Evolutionary conservation across 352 stramenopile genomes (phyloP).

Genomic region (Phytophthora aleatoria): DNA sequence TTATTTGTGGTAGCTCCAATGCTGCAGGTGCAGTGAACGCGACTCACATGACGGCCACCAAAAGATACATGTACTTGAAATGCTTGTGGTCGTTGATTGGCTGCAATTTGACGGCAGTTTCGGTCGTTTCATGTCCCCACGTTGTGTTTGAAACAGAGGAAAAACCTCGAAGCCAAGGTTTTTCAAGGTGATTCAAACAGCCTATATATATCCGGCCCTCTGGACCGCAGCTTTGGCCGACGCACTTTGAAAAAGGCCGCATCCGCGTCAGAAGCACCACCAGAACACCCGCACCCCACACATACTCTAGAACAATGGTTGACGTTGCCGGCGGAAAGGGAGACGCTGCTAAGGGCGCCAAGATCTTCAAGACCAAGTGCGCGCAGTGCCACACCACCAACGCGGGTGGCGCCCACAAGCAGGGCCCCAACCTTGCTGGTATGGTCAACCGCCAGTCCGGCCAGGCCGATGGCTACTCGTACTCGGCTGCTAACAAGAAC

Average conservation of each 20-base stretch:
- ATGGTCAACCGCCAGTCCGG: constrained; percentile 97
- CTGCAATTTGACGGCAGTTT: constrained; percentile 8
- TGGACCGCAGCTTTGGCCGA: constrained; percentile 8
- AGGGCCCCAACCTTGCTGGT: constrained; percentile 98
- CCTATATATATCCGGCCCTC: neutral
- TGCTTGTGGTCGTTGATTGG: constrained; percentile 12
- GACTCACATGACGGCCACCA: neutral
- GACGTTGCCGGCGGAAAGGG: constrained; percentile 57
- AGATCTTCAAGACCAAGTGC: constrained; percentile 98
- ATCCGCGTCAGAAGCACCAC: constrained; percentile 33
- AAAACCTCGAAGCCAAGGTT: constrained; percentile 10
- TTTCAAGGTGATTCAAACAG: constrained; percentile 8
- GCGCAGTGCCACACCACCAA: constrained; percentile 94
- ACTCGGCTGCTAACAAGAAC: constrained; percentile 99
- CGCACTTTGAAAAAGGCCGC: constrained; percentile 57
- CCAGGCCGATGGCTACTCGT: constrained; percentile 97
- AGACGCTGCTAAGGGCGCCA: constrained; percentile 89
- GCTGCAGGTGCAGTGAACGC: neutral
- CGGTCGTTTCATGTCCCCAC: constrained; percentile 33
- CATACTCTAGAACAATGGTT: constrained; percentile 37
- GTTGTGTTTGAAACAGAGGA: constrained; percentile 26
- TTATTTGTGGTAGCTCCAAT: neutral
- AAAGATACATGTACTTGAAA: neutral
- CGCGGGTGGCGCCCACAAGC: constrained; percentile 95
- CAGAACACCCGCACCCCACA: constrained; percentile 21